Percentiles rank a stretch among this genome's conserved stretches.
These are phyloP conservation scores for Ophiocordyceps robertsii DNA, from an alignment of 2,329 filamentous ascomycete species.

Conservation along the genomic window DNA sequence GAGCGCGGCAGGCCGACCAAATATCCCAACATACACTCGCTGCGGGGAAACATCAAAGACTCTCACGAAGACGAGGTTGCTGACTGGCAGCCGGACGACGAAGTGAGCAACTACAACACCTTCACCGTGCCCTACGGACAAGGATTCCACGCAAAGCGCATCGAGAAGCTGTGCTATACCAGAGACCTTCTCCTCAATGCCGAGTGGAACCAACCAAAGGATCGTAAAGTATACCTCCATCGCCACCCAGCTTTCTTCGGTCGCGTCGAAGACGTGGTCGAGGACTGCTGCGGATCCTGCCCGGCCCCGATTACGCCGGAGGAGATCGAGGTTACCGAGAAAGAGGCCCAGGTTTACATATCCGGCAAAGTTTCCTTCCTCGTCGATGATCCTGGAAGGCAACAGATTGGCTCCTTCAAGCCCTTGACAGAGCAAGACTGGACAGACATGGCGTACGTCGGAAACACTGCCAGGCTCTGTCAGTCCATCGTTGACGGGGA, in stretches of 20 bases:
- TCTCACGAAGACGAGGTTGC: conserved; percentile 66
- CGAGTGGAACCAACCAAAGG: conserved; percentile 70
- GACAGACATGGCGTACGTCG: conserved; percentile 85
- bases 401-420: conserved; percentile 59
- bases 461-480: conserved; percentile 63
- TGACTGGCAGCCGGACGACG: conserved; percentile 67
- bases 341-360: conserved; percentile 64
- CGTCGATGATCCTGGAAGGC: conserved; percentile 69
- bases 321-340: conserved; percentile 56
- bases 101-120: conserved; percentile 68
- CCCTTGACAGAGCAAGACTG: conserved; percentile 72
- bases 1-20: conserved; percentile 57
- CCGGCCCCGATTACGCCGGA: conserved; percentile 55
- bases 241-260: conserved; percentile 81
- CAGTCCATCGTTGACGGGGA: conserved; percentile 70
- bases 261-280: conserved; percentile 56
- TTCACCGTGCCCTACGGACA: conserved; percentile 58
- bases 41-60: conserved; percentile 63
- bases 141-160: conserved; percentile 50
- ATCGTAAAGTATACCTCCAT: conserved; percentile 66
- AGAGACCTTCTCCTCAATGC: conserved; percentile 73
- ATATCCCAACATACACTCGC: conserved; percentile 25
- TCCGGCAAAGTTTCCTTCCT: conserved; percentile 62
- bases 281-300: conserved; percentile 73
- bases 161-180: conserved; percentile 71